A percentile compares a stretch with the other conserved stretches of the same genome.
Conservation (phyloP, 202 grass and related monocot species). For the Elaeis oleifera region DNA sequence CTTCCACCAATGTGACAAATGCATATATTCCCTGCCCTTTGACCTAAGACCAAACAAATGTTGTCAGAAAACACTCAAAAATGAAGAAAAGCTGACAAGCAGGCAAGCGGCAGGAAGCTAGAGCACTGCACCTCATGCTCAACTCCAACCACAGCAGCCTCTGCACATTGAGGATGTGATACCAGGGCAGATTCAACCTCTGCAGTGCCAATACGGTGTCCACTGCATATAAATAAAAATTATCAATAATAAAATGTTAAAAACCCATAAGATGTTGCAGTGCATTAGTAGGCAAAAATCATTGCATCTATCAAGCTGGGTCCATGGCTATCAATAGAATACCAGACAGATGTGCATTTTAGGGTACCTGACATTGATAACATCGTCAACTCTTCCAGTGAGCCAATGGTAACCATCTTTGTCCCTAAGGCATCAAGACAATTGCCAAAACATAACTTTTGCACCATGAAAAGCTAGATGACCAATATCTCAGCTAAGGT, state of each 20-base stretch:
- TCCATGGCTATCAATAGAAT: too few relatives aligned
- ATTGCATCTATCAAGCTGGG: too few relatives aligned
- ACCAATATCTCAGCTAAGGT: too few relatives aligned
- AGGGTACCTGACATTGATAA: slow-evolving; percentile 89
- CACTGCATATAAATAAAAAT: slow-evolving; percentile 31
- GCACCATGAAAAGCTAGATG: neutral
- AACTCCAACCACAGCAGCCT: slow-evolving; percentile 89
- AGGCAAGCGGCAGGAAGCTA: neutral
- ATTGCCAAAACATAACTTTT: slow-evolving; percentile 2
- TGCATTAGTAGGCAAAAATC: too few relatives aligned
- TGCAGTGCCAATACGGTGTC: slow-evolving; percentile 90
- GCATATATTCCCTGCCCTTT: slow-evolving; percentile 98
- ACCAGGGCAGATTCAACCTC: slow-evolving; percentile 96
- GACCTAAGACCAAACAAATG: slow-evolving; percentile 44
- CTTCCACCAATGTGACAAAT: slow-evolving; percentile 85
- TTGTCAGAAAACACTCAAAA: neutral
- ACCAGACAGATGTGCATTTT: neutral
- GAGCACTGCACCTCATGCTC: slow-evolving; percentile 71
- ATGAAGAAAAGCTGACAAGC: neutral
- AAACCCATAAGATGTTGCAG: too few relatives aligned
- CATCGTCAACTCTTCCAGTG: slow-evolving; percentile 96
- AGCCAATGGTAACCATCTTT: slow-evolving; percentile 91
- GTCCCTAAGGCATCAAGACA: slow-evolving; percentile 53
- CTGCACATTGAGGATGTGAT: slow-evolving; percentile 85
- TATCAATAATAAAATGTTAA: neutral